Conservation (phyloP, 768 basidiomycete genomes). For the Leccinum broughii region DNA sequence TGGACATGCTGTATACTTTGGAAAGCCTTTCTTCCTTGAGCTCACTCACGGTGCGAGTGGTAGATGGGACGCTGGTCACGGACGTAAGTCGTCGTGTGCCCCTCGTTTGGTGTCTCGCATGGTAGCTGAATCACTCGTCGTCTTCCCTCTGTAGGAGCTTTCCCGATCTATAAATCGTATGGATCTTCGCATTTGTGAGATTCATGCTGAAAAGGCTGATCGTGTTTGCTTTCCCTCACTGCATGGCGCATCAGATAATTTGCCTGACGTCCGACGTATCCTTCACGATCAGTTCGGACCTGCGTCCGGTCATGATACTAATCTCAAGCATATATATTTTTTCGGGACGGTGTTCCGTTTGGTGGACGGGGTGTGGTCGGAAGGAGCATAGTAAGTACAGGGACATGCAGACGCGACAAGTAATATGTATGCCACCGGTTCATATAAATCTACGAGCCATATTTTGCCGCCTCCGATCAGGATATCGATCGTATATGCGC, state of each 20-base stretch:
- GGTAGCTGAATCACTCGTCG: background rate
- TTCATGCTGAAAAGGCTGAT: background rate
- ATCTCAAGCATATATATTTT: background rate
- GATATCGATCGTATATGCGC: too few species aligned
- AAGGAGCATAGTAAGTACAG: background rate
- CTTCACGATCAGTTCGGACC: slow-evolving; percentile 1
- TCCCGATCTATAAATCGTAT: background rate
- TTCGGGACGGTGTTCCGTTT: background rate
- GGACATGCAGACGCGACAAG: too few species aligned
- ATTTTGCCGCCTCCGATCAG: too few species aligned
- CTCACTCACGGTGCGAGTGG: background rate
- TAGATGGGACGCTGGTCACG: too few species aligned
- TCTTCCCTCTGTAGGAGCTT: background rate
- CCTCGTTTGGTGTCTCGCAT: background rate
- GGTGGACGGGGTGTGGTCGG: slow-evolving; percentile 12
- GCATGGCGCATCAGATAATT: background rate
- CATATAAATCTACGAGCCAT: too few species aligned
- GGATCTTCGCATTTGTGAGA: background rate
- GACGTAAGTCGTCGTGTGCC: background rate
- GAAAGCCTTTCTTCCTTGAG: background rate
- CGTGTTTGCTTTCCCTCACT: background rate
- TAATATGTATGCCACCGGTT: too few species aligned
- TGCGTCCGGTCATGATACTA: background rate
- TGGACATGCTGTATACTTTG: background rate
- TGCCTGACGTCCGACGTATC: background rate